Percentiles rank a stretch among this genome's conserved stretches.
These are phyloP conservation scores for Metschnikowia cerradonensis DNA, from an alignment of 805 yeast genomes.

Conservation along the genomic window DNA sequence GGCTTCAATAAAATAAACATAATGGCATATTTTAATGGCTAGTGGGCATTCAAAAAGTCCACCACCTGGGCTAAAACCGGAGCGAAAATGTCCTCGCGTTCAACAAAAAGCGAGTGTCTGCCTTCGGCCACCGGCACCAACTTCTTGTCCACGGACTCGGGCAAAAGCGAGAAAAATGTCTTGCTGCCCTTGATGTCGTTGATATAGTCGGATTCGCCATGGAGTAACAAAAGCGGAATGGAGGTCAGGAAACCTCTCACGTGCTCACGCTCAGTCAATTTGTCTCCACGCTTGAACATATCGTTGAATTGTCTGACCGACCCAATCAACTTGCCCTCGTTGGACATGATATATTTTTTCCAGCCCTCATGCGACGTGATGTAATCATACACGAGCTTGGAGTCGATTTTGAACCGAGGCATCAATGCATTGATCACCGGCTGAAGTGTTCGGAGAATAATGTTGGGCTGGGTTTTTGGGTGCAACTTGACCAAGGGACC, in stretches of 20 bases:
- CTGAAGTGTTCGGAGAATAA: slow-evolving; percentile 36
- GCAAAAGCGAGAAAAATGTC: slow-evolving; percentile 34
- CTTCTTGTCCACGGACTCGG: slow-evolving; percentile 31
- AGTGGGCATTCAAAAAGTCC: slow-evolving; percentile 25
- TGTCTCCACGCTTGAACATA: slow-evolving; percentile 60
- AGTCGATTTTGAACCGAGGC: slow-evolving; percentile 51
- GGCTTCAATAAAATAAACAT: too few relatives aligned
- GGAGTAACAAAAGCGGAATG: slow-evolving; percentile 52
- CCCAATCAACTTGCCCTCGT: slow-evolving; percentile 41
- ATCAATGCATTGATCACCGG: slow-evolving; percentile 34
- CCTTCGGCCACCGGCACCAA: slow-evolving; percentile 30
- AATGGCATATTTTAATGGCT: not conserved
- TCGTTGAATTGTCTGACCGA: slow-evolving; percentile 59
- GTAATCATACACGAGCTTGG: slow-evolving; percentile 52
- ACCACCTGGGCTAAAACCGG: slow-evolving; percentile 34
- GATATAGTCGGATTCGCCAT: slow-evolving; percentile 61
- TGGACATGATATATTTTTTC: slow-evolving; percentile 39
- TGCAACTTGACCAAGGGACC: slow-evolving; percentile 62
- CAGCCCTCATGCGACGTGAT: slow-evolving; percentile 49
- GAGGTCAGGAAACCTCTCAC: slow-evolving; percentile 34
- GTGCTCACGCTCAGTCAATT: slow-evolving; percentile 35
- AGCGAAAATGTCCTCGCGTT: slow-evolving; percentile 39
- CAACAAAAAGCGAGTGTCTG: slow-evolving; percentile 45
- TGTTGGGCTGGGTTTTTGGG: slow-evolving; percentile 56
- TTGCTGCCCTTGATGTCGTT: slow-evolving; percentile 50